Evolutionary conservation across 2,329 filamentous ascomycete species (phyloP), one percentile per base, ranked within the genome.

Genomic region (Rutstroemia sydowiana): DNA sequence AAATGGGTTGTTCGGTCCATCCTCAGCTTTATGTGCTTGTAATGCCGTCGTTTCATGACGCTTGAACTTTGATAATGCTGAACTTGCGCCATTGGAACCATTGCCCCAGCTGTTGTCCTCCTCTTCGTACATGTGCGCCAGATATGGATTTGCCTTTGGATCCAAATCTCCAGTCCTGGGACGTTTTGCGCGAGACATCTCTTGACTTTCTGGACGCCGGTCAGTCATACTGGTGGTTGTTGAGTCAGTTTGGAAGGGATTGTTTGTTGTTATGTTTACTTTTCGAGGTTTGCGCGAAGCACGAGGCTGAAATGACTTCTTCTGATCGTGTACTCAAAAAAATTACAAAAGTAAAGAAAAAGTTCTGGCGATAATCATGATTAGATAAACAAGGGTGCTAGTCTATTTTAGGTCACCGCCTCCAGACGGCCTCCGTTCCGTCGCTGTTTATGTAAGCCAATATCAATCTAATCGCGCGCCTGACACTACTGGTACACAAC

Each of bases 1-100:
- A 75, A 96, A 96, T 20, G 92, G 85, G 67, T 96, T 98, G 61
- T 76, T 70, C 18, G 89, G 85, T 13, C 84, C 81, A 71, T 95
- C 82, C 72, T 98, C 93, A 2, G 84, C 85, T 62, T 75, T 73
- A 58, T 75, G 71, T 3, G 89, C 90, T 71, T 89, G 78, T 56
- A 77, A 75, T 5, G 89, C 82, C 2, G 90, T 97, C 1, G 90
- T 95, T 53, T 82, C 71, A 69, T 95, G 90, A 59, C 87, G 82
- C 69, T 79, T 81, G 70, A 96, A 82, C 54, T 77, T 65, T 40
- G 65, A 61, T 37, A 63, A 58, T 54, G 65, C 66, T 54, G 61
- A 57, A 32, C 66, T 62, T 53, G 64, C 59, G 48, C 69, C 67
- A 60, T 71, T 64, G 46, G 62, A 69, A 48, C 65, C 71, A 67